Conservation (phyloP, 2,329 filamentous ascomycete genomes). For the Neoscytalidium dimidiatum region DNA sequence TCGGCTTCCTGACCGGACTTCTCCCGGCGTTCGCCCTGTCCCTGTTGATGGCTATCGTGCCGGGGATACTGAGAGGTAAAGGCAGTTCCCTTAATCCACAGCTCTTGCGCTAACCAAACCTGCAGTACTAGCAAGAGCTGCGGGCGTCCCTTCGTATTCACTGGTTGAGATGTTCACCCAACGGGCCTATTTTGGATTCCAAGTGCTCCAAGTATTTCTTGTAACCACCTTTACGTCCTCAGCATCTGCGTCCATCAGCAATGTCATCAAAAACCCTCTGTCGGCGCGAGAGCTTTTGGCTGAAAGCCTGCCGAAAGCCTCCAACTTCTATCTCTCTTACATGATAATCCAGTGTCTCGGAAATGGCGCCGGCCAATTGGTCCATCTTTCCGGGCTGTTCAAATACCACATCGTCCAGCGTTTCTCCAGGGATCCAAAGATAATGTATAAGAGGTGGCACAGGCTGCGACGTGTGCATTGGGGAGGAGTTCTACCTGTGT, state of each 20-base stretch:
- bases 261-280: constrained; percentile 65
- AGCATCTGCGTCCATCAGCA: constrained; percentile 64
- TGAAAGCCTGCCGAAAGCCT: constrained; percentile 76
- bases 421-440: constrained; percentile 72
- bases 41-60: constrained; percentile 83
- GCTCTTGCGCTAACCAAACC: constrained; percentile 67
- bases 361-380: constrained; percentile 77
- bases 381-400: constrained; percentile 76
- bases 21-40: constrained; percentile 78
- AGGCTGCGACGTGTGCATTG: constrained; percentile 76
- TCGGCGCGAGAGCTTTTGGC: constrained; percentile 71
- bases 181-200: constrained; percentile 86
- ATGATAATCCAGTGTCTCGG: constrained; percentile 81
- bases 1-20: constrained; percentile 79
- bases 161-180: constrained; percentile 83
- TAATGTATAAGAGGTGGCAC: constrained; percentile 86
- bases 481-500: constrained; percentile 93
- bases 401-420: constrained; percentile 81
- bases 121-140: constrained; percentile 37
- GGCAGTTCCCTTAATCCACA: constrained; percentile 63
- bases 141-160: constrained; percentile 71
- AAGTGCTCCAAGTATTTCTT: constrained; percentile 93
- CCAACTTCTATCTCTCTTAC: constrained; percentile 99
- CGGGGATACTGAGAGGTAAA: constrained; percentile 33
- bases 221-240: constrained; percentile 85